These are phyloP conservation scores for Gossypium longicalyx DNA, from an alignment of 345 rosid genomes.

Conservation along the genomic window DNA sequence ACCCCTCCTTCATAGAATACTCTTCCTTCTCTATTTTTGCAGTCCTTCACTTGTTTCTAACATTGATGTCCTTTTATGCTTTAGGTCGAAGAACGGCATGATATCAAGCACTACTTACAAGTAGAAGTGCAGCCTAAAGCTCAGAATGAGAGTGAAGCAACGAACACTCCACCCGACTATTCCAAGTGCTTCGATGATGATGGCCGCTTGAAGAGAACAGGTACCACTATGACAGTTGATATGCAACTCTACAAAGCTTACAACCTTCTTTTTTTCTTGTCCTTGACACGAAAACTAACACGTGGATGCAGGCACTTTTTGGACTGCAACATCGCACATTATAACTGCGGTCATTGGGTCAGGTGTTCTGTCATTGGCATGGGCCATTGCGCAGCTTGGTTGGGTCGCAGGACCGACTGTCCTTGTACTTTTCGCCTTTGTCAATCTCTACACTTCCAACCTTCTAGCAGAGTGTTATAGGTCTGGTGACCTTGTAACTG, in stretches of 20 bases:
- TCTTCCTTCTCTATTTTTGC: neutral
- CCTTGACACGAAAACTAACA: neutral
- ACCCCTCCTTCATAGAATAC: too few relatives aligned
- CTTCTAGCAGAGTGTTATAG: constrained; percentile 29
- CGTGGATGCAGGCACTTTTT: constrained; percentile 24
- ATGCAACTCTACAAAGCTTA: neutral
- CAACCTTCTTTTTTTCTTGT: neutral
- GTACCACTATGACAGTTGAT: constrained; percentile 18
- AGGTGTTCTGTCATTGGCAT: constrained; percentile 39
- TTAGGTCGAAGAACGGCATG: constrained; percentile 50
- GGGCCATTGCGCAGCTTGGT: constrained; percentile 42
- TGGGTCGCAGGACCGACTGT: constrained; percentile 40
- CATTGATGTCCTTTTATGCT: neutral
- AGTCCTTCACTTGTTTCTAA: neutral
- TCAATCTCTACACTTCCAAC: constrained; percentile 30
- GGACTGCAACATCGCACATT: constrained; percentile 43
- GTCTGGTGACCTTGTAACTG: constrained; percentile 33
- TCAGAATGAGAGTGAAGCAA: constrained; percentile 24
- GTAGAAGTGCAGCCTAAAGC: constrained; percentile 43
- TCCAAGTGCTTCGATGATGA: constrained; percentile 56
- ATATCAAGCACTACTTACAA: constrained; percentile 44
- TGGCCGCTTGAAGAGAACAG: constrained; percentile 57
- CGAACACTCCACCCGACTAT: constrained; percentile 34
- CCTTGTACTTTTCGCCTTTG: constrained; percentile 23
- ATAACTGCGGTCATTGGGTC: constrained; percentile 48